Evolutionary conservation across 2,329 filamentous ascomycete species (phyloP).

Genomic region (Curvularia lunata): DNA sequence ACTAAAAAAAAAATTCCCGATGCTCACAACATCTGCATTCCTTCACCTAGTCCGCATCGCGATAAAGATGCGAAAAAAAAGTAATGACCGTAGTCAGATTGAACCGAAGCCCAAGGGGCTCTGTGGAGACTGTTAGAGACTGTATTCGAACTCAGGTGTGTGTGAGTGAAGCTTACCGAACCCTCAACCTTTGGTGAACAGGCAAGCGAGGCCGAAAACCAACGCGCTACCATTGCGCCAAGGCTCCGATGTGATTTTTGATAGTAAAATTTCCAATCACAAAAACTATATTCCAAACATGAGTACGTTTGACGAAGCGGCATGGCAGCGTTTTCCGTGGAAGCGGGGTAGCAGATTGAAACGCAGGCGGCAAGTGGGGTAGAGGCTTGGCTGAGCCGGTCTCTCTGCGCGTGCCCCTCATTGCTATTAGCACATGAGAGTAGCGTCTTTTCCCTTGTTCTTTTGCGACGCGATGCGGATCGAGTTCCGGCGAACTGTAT

Average conservation of each 20-base stretch:
- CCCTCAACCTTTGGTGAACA: slow-evolving; percentile 38
- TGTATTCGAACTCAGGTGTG: too few species aligned
- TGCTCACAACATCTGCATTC: too few species aligned
- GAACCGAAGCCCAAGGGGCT: slow-evolving; percentile 19
- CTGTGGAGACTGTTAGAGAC: too few species aligned
- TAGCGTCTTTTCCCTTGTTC: not conserved
- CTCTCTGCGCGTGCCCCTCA: not conserved
- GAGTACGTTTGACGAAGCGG: too few species aligned
- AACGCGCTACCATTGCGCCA: slow-evolving; percentile 41
- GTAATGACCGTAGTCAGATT: slow-evolving; percentile 5
- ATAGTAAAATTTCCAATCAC: not conserved
- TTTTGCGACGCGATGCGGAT: not conserved
- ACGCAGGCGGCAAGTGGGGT: not conserved
- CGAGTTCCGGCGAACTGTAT: not conserved
- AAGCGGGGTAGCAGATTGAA: not conserved
- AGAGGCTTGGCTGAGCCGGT: not conserved
- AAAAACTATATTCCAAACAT: not conserved
- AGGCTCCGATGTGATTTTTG: slow-evolving; percentile 19
- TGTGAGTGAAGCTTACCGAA: too few species aligned
- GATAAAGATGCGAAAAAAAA: not conserved
- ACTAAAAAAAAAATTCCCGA: too few species aligned
- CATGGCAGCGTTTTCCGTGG: too few species aligned
- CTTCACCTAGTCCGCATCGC: too few species aligned
- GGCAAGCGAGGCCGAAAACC: slow-evolving; percentile 29
- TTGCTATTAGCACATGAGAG: not conserved